Base-by-base conservation (phyloP, 805 yeast genomes). In the Yarrowia porcina region DNA sequence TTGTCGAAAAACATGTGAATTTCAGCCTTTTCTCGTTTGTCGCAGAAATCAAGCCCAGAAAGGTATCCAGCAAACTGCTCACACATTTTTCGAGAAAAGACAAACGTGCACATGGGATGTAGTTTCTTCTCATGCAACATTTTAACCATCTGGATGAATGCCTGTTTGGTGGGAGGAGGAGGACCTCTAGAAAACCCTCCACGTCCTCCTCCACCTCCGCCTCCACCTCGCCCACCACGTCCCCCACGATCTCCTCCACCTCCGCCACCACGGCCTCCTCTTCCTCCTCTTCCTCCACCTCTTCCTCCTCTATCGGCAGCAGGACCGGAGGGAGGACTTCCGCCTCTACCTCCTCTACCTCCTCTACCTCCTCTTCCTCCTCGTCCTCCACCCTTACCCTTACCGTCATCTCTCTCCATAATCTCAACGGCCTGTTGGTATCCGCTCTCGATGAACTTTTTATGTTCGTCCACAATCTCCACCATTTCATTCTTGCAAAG, bases 71-170 rank as follows among this genome's bases (percentile, higher is more conserved):
- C 97, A 74, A 89, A 91, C 68, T 90, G 96, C 74, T 93, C 98
- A 75, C 97, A 91, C 69, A 91, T 82, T 70, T 90, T 91, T 70
- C 94, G 90, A 30, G 97, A 90, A 71, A 94, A 94, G 1, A 94
- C 98, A 72, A 94, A 94, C 4, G 90, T 79, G 17, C 94, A 98
- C 3, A 89, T 97, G 0, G 99, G 99, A 27, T 92, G 77, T n/a
- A 94, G 76, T 50, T 83, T 83, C 47, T 87, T 80, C 32, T 82
- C 79, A 67, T 85, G 84, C 67, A 94, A 75, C 65, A 82, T 83
- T 63, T 89, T 89, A 9, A 89, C 89, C 35, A 94, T 73, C 23
- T 84, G 82, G 3, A 82, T 72, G 91, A 97, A 89, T 0, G 93
- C 85, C 68, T 83, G 87, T 69, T 88, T 90, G 27, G 54, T 17